These are phyloP conservation scores for Euphrasia arctica DNA, from an alignment of 305 asterid species.

Conservation along the genomic window DNA sequence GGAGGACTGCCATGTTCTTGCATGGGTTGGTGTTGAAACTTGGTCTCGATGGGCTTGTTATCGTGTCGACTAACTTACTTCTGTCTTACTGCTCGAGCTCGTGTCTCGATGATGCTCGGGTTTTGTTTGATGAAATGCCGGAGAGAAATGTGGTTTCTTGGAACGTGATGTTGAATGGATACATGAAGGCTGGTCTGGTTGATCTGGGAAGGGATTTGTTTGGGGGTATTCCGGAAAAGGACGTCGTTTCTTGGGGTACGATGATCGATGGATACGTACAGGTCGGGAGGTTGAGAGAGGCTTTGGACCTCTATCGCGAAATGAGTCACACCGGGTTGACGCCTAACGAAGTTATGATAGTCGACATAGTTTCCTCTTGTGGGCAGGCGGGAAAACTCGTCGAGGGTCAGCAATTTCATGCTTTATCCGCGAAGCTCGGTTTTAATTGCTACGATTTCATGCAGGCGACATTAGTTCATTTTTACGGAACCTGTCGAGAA, in stretches of 20 bases:
- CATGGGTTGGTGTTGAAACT: conserved; percentile 73
- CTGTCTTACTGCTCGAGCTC: conserved; percentile 48
- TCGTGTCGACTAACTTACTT: conserved; percentile 73
- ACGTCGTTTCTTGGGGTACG: conserved; percentile 95
- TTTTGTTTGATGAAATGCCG: conserved; percentile 51
- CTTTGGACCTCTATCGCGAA: conserved; percentile 45
- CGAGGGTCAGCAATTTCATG: conserved; percentile 82
- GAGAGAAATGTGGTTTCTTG: conserved; percentile 72
- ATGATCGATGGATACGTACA: conserved; percentile 69
- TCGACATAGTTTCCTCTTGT: conserved; percentile 70
- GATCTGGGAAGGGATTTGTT: conserved; percentile 55
- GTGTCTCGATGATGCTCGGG: conserved; percentile 46
- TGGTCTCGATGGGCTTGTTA: conserved; percentile 48
- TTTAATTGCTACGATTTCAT: conserved; percentile 50
- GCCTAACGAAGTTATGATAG: conserved; percentile 83
- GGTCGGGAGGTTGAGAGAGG: conserved; percentile 56
- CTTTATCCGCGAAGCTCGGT: conserved; percentile 50
- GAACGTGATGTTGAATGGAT: conserved; percentile 97
- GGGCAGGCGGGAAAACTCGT: conserved; percentile 36
- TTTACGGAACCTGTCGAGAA: conserved; percentile 60
- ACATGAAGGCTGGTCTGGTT: conserved; percentile 56
- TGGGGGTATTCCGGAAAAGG: conserved; percentile 52
- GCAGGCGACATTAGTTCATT: conserved; percentile 78
- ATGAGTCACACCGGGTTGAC: conserved; percentile 55
- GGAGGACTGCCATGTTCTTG: conserved; percentile 43